Percentiles rank a stretch among this genome's conserved stretches.
Evolutionary conservation across 2,329 filamentous ascomycete species (phyloP).

Genomic region (Helotiales sp.): DNA sequence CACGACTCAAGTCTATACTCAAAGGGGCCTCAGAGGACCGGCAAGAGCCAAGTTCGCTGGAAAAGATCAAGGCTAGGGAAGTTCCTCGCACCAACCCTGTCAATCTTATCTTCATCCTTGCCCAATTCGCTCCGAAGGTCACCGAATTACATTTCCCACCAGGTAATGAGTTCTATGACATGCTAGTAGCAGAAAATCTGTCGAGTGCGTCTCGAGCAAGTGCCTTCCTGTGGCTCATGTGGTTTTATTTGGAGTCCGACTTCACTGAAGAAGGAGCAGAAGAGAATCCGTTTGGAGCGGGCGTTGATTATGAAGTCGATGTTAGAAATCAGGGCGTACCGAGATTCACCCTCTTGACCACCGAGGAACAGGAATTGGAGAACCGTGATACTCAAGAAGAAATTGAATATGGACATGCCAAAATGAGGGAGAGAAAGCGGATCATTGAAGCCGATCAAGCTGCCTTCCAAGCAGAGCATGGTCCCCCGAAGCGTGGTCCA

Average conservation of each 20-base stretch:
- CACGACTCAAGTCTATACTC: constrained; percentile 92
- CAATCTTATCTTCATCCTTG: constrained; percentile 94
- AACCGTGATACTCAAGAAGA: constrained; percentile 77
- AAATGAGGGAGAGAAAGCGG: constrained; percentile 74
- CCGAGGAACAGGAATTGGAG: constrained; percentile 68
- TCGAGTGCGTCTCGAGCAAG: constrained; percentile 82
- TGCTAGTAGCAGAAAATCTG: constrained; percentile 88
- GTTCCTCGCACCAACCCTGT: constrained; percentile 92
- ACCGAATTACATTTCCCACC: constrained; percentile 90
- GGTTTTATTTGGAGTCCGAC: constrained; percentile 97
- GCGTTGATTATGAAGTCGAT: constrained; percentile 67
- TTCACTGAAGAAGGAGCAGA: constrained; percentile 87
- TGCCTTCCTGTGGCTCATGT: constrained; percentile 97
- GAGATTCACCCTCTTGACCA: constrained; percentile 65
- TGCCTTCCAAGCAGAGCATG: constrained; percentile 44
- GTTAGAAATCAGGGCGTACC: constrained; percentile 74
- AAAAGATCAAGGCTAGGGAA: constrained; percentile 74
- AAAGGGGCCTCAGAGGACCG: constrained; percentile 95
- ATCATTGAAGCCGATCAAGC: constrained; percentile 77
- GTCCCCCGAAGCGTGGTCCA: constrained; percentile 61
- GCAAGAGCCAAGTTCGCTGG: constrained; percentile 80
- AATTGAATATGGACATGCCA: constrained; percentile 71
- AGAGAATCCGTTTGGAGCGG: constrained; percentile 86
- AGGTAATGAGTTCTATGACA: constrained; percentile 89
- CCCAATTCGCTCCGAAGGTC: constrained; percentile 86